phyloP scores from a whole-genome alignment of 441 rosid genomes.

The Pelargonium australe region DNA sequence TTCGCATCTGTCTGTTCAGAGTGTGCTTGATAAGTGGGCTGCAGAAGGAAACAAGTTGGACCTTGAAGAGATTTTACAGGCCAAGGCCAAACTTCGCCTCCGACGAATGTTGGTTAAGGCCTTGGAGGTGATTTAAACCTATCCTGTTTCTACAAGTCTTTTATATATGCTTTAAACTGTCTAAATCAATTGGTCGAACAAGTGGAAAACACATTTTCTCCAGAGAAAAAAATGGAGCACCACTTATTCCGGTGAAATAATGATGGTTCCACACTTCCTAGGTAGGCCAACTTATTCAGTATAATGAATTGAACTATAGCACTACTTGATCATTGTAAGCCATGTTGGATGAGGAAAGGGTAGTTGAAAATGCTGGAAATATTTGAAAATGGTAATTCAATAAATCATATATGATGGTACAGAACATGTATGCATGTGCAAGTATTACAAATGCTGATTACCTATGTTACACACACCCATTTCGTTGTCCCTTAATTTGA shows the following conservation, averaged over 20 bases:
- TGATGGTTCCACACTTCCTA: neutral
- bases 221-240: neutral
- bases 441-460: neutral
- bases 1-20: neutral
- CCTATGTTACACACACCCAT: too few species aligned
- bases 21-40: slow-evolving; percentile 1
- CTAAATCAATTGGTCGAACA: neutral
- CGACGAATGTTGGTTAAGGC: neutral
- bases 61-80: neutral
- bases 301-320: neutral
- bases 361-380: neutral
- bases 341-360: neutral
- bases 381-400: neutral
- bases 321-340: too few species aligned
- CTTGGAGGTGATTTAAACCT: slow-evolving; percentile 1
- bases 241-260: neutral
- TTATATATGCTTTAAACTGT: neutral
- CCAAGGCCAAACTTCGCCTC: neutral
- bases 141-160: neutral
- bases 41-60: slow-evolving; percentile 1
- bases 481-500: too few species aligned
- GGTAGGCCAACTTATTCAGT: neutral
- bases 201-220: neutral
- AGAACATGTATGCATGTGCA: neutral
- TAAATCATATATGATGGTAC: neutral